Evolutionary conservation across 345 rosid species (phyloP).

Genomic region (Atalantia buxifolia): DNA sequence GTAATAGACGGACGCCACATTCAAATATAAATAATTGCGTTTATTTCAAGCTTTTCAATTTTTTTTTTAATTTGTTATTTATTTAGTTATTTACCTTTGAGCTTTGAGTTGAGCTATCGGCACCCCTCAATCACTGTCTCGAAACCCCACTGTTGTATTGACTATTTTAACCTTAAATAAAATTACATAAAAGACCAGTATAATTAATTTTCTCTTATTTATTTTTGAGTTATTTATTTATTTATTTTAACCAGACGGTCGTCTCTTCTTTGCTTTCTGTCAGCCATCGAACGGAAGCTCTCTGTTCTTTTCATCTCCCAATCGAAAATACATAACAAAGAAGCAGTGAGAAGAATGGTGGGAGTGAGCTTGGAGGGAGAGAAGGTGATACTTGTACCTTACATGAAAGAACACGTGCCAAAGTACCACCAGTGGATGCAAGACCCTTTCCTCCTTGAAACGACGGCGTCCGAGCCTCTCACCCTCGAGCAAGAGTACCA

Average conservation of each 20-base stretch:
- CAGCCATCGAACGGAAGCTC: neutral
- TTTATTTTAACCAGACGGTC: no score
- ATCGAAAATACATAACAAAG: no score
- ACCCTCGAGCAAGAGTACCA: conserved; percentile 72
- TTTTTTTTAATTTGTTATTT: neutral
- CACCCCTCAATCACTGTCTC: no score
- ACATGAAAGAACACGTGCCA: conserved; percentile 78
- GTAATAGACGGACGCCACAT: neutral
- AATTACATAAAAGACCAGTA: no score
- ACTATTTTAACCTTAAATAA: no score
- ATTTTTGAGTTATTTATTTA: no score
- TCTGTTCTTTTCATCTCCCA: no score
- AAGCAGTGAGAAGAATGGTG: conserved; percentile 15
- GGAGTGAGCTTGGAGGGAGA: conserved; percentile 73
- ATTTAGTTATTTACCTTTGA: no score
- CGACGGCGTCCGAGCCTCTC: conserved; percentile 90
- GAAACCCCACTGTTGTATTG: no score
- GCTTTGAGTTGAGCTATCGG: no score
- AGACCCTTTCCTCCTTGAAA: conserved; percentile 72
- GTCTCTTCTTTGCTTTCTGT: neutral
- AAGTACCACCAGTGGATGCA: conserved; percentile 92
- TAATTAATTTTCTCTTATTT: no score
- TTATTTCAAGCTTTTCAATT: neutral
- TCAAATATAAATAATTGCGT: neutral
- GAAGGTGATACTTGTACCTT: conserved; percentile 72